Conservation (phyloP, 2,329 filamentous ascomycete genomes). For the Diplodia mutila region DNA sequence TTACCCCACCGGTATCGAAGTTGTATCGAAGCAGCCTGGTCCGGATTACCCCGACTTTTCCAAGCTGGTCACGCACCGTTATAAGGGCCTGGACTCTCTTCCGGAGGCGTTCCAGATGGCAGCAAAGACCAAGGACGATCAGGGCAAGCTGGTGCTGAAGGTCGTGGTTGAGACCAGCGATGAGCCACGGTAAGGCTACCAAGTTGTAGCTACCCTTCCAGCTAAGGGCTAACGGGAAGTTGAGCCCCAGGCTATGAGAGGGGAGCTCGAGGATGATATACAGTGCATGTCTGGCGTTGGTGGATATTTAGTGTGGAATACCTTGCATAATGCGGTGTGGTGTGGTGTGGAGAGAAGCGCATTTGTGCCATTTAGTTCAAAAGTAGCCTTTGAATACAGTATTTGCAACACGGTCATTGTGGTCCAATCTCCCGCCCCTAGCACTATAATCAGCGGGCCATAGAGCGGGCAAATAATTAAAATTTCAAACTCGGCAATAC, state of each 20-base stretch:
- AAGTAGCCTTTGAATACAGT: not conserved
- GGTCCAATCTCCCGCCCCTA: not conserved
- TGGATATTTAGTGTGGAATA: not conserved
- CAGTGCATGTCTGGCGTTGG: constrained; percentile 12
- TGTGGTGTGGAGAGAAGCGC: not conserved
- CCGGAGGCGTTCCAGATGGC: constrained; percentile 72
- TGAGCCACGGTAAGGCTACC: constrained; percentile 3
- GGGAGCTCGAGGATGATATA: not conserved
- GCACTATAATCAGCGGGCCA: not conserved
- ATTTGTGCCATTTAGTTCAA: not conserved
- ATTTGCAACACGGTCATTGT: constrained; percentile 12
- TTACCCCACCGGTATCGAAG: constrained; percentile 71
- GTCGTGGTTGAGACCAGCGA: constrained; percentile 60
- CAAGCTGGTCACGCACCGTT: constrained; percentile 74
- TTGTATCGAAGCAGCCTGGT: constrained; percentile 50
- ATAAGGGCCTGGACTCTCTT: constrained; percentile 65
- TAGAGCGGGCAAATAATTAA: not conserved
- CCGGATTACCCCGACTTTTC: constrained; percentile 64
- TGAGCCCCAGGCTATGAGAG: constrained; percentile 17
- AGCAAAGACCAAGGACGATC: constrained; percentile 67
- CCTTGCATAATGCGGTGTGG: not conserved
- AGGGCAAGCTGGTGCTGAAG: constrained; percentile 72
- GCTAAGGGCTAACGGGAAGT: not conserved
- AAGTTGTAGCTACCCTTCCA: not conserved
- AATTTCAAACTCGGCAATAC: not conserved